A percentile compares a stretch with the other conserved stretches of the same genome.
These are phyloP conservation scores for Aspergillus ibericus DNA, from an alignment of 2,329 filamentous ascomycete genomes.

Conservation along the genomic window DNA sequence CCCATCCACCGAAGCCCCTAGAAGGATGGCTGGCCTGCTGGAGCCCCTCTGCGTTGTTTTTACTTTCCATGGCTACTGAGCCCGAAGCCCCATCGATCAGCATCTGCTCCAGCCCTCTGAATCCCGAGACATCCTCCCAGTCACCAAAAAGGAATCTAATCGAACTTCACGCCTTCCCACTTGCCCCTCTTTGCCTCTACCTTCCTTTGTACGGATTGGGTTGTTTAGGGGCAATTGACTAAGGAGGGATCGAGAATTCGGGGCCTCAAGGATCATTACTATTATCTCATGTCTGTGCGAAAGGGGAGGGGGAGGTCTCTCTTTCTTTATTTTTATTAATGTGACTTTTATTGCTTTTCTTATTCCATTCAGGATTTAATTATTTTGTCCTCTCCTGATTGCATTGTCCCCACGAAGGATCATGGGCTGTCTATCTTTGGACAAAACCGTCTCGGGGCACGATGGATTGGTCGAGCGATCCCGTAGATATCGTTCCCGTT, in stretches of 20 bases:
- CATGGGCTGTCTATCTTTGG: not conserved
- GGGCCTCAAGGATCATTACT: not conserved
- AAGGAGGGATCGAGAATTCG: not conserved
- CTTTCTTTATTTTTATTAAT: not conserved
- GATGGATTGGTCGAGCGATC: not conserved
- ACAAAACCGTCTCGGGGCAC: not conserved
- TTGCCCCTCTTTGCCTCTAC: not conserved
- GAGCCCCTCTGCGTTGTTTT: not conserved
- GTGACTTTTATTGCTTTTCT: not conserved
- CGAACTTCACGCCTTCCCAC: not conserved
- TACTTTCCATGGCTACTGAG: not conserved
- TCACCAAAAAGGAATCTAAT: not conserved
- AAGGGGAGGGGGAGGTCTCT: not conserved
- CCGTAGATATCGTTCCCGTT: not conserved
- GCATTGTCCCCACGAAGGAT: not conserved
- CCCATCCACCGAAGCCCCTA: not conserved
- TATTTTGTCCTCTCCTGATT: not conserved
- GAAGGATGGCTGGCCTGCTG: not conserved
- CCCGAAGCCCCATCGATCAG: not conserved
- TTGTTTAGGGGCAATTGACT: not conserved
- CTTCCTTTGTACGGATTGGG: not conserved
- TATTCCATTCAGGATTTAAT: too few relatives aligned
- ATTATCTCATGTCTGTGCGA: not conserved
- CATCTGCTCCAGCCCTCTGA: not conserved
- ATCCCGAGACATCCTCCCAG: not conserved